These are phyloP conservation scores for Monotropa hypopitys DNA, from an alignment of 179 eudicot species.

Conservation along the genomic window DNA sequence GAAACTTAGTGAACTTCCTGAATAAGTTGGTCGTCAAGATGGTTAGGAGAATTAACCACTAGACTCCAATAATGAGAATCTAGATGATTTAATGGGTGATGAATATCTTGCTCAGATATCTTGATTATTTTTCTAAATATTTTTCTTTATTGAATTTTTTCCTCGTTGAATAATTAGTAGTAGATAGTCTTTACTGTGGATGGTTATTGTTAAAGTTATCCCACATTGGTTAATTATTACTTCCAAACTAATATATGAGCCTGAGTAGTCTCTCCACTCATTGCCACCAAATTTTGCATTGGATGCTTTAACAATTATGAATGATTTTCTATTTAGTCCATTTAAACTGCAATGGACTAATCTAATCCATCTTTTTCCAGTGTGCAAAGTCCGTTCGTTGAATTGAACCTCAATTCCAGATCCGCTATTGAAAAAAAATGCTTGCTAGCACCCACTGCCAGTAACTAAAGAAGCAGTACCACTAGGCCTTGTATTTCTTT, in stretches of 20 bases:
- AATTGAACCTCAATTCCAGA: neutral
- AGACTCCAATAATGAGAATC: neutral
- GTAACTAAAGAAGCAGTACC: neutral
- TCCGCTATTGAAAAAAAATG: neutral
- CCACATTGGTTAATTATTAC: too few species aligned
- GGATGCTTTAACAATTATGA: too few species aligned
- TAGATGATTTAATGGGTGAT: neutral
- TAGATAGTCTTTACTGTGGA: neutral
- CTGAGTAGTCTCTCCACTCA: too few species aligned
- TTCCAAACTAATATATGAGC: too few species aligned
- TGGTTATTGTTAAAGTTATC: too few species aligned
- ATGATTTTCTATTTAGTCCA: neutral
- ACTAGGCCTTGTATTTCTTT: neutral
- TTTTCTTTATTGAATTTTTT: neutral
- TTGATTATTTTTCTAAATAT: neutral
- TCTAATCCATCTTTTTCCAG: neutral
- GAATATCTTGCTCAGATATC: neutral
- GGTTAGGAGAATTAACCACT: neutral
- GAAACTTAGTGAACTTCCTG: too few species aligned
- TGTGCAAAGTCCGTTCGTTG: neutral
- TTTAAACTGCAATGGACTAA: neutral
- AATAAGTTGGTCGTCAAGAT: too few species aligned
- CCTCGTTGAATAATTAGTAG: neutral
- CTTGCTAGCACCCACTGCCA: neutral
- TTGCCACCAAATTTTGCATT: too few species aligned